Percentiles rank a stretch among this genome's conserved stretches.
phyloP scores from a whole-genome alignment of 108 stramenopile species.

The Conticribra guillardii region DNA sequence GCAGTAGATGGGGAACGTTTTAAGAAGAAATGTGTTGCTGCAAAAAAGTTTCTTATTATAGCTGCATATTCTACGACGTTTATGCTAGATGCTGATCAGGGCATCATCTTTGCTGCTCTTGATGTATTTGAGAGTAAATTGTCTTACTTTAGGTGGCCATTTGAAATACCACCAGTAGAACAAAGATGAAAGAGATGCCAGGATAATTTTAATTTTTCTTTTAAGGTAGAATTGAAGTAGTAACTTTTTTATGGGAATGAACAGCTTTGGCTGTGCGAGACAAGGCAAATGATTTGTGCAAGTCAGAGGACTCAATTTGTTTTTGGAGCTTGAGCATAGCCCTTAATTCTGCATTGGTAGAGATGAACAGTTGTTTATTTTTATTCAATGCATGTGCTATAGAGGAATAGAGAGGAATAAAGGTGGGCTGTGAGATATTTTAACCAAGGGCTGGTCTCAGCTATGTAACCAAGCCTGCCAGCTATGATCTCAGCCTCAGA shows the following conservation, averaged over 20 bases:
- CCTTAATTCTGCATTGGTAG: not conserved
- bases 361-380: not conserved
- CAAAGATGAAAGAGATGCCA: not conserved
- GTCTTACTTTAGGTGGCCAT: not conserved
- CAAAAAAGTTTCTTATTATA: slow-evolving; percentile 5
- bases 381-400: not conserved
- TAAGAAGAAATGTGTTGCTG: not conserved
- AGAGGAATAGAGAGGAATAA: not conserved
- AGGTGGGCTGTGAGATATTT: not conserved
- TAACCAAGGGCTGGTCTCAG: not conserved
- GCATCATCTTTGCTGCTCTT: too few relatives aligned
- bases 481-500: not conserved
- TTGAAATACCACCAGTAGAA: not conserved
- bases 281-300: not conserved
- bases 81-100: not conserved
- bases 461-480: not conserved
- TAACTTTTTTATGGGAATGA: not conserved
- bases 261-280: not conserved
- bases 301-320: not conserved
- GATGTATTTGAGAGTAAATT: not conserved
- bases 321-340: not conserved
- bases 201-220: not conserved
- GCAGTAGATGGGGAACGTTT: not conserved
- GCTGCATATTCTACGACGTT: not conserved
- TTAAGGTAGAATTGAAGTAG: not conserved